Evolutionary conservation across 331 rosid species (phyloP).

Genomic region (Acacia concinna): DNA sequence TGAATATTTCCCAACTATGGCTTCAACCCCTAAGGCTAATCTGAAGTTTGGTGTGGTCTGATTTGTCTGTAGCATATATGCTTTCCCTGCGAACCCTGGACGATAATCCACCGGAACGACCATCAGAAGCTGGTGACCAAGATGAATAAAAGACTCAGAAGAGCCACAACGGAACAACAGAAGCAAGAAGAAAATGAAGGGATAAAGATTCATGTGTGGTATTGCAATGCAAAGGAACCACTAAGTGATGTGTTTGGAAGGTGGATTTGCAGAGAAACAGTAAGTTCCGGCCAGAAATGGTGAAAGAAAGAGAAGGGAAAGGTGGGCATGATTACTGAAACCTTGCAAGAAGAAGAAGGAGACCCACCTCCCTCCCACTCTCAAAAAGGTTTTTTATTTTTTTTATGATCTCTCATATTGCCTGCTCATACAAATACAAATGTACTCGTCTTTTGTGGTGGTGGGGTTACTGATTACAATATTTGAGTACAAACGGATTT

Average conservation of each 20-base stretch:
- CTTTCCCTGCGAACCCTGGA: conserved; percentile 62
- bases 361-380: conserved; percentile 54
- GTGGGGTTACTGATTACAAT: conserved; percentile 50
- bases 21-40: conserved; percentile 69
- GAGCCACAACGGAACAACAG: conserved; percentile 35
- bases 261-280: conserved; percentile 42
- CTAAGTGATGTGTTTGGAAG: conserved; percentile 26
- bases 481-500: conserved; percentile 1
- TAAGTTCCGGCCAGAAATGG: conserved; percentile 42
- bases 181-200: conserved; percentile 35
- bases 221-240: background rate
- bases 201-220: conserved; percentile 50
- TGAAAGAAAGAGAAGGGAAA: conserved; percentile 44
- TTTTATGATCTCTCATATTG: conserved; percentile 48
- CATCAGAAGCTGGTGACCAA: conserved; percentile 50
- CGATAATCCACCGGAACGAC: conserved; percentile 56
- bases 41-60: conserved; percentile 56
- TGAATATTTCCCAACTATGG: conserved; percentile 51
- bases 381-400: conserved; percentile 38
- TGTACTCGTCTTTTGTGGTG: conserved; percentile 27
- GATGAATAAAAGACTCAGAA: conserved; percentile 47
- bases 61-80: conserved; percentile 50
- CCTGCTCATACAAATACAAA: conserved; percentile 29
- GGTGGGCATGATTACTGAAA: conserved; percentile 47
- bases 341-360: conserved; percentile 31